Conservation (phyloP, 345 rosid genomes). For the Anastatica hierochuntica region DNA sequence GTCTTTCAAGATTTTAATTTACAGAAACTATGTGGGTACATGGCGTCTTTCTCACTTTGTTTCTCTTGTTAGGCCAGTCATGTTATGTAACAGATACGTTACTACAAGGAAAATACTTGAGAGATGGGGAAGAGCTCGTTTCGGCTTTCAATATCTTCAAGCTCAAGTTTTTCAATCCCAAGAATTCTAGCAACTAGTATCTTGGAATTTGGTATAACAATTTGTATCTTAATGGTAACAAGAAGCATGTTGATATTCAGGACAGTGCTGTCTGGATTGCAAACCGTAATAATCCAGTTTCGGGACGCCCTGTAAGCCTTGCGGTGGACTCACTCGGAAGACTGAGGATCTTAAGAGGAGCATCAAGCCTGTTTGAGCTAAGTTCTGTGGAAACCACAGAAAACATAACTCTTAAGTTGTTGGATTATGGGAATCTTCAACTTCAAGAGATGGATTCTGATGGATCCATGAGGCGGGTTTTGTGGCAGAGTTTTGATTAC, state of each 20-base stretch:
- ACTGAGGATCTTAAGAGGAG: constrained; percentile 15
- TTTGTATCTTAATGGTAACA: constrained; percentile 11
- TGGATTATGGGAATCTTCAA: constrained; percentile 33
- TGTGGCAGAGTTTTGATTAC: constrained; percentile 40
- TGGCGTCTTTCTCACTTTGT: background rate
- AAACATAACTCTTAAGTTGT: constrained; percentile 25
- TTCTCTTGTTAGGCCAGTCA: constrained; percentile 10
- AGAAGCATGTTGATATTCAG: background rate
- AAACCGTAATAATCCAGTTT: constrained; percentile 17
- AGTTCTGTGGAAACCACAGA: constrained; percentile 6
- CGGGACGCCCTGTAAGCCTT: constrained; percentile 15
- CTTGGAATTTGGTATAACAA: constrained; percentile 31
- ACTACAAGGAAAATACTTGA: constrained; percentile 22
- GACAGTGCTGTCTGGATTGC: constrained; percentile 29
- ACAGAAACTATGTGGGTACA: background rate
- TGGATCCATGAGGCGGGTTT: constrained; percentile 14
- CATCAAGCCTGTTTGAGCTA: constrained; percentile 8
- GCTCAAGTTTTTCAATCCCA: constrained; percentile 12
- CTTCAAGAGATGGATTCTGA: constrained; percentile 22
- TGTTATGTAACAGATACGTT: constrained; percentile 17
- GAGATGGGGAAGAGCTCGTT: constrained; percentile 17
- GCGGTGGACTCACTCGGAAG: constrained; percentile 22
- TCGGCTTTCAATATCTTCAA: constrained; percentile 26
- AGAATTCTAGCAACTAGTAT: constrained; percentile 10
- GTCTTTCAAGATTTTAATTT: background rate